Percentiles rank a stretch among this genome's conserved stretches.
Evolutionary conservation across 164 flowering plant species (phyloP).

Genomic region (Chimonanthus salicifolius): DNA sequence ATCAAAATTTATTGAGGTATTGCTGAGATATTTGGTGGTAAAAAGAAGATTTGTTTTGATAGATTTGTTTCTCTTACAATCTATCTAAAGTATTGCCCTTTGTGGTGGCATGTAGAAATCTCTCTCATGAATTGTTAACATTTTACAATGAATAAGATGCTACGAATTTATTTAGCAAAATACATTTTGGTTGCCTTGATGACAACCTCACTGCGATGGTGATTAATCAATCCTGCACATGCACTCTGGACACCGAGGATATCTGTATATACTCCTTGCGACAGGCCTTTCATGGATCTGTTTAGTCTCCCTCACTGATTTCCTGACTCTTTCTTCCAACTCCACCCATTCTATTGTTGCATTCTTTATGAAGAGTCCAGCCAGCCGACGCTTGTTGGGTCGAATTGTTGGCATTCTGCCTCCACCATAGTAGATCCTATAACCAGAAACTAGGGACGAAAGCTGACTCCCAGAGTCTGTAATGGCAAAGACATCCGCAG

Average conservation of each 20-base stretch:
- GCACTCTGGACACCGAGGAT: slow-evolving; percentile 30
- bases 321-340: slow-evolving; percentile 28
- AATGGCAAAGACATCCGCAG: slow-evolving; percentile 90
- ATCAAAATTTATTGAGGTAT: too few species aligned
- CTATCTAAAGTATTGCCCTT: too few species aligned
- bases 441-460: slow-evolving; percentile 89
- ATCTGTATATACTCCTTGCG: slow-evolving; percentile 31
- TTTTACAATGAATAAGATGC: too few species aligned
- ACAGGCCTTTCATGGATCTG: slow-evolving; percentile 25
- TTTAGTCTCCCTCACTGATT: slow-evolving; percentile 24
- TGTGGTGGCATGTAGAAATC: too few species aligned
- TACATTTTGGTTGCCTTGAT: too few species aligned
- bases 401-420: slow-evolving; percentile 81
- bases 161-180: too few species aligned
- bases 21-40: too few species aligned
- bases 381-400: slow-evolving; percentile 95
- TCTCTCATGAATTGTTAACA: too few species aligned
- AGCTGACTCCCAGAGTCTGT: slow-evolving; percentile 97
- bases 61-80: too few species aligned
- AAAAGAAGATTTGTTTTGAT: too few species aligned
- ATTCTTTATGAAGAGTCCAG: slow-evolving; percentile 72
- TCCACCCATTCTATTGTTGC: slow-evolving; percentile 73
- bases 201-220: not conserved
- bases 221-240: slow-evolving; percentile 21
- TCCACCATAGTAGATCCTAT: slow-evolving; percentile 72